Conservation (phyloP, 257 asterid species). For the Cinchona pubescens region DNA sequence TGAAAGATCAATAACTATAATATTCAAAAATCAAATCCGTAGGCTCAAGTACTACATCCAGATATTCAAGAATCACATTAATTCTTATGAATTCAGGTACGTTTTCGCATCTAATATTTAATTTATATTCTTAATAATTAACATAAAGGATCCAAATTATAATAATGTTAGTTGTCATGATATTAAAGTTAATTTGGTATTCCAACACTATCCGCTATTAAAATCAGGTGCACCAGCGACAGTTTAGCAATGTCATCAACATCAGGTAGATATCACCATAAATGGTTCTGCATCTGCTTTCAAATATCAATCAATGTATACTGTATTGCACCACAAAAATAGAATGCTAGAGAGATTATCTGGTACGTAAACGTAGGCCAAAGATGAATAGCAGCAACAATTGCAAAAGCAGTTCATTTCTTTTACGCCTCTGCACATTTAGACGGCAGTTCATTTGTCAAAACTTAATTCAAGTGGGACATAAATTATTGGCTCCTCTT, state of each 20-base stretch:
- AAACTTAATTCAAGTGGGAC: constrained; percentile 19
- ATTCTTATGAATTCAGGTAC: too few relatives aligned
- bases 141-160: too few relatives aligned
- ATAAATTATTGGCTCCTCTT: background rate
- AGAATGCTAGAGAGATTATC: background rate
- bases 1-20: too few relatives aligned
- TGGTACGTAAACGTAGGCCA: constrained; percentile 8
- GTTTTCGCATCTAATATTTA: too few relatives aligned
- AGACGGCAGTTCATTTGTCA: constrained; percentile 16
- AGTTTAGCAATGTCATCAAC: constrained; percentile 6
- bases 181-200: too few relatives aligned
- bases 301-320: constrained; percentile 3
- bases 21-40: too few relatives aligned
- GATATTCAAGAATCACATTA: too few relatives aligned
- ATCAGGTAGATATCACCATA: constrained; percentile 10
- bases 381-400: constrained; percentile 1
- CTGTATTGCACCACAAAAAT: background rate
- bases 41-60: too few relatives aligned
- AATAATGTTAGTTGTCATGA: too few relatives aligned
- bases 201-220: constrained; percentile 5
- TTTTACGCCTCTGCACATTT: background rate
- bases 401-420: constrained; percentile 15
- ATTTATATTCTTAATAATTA: too few relatives aligned
- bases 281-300: constrained; percentile 14
- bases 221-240: background rate